A percentile compares a stretch with the other conserved stretches of the same genome.
Conservation (phyloP, 1,139 yeast species). For the Yamadazyma oceani region DNA sequence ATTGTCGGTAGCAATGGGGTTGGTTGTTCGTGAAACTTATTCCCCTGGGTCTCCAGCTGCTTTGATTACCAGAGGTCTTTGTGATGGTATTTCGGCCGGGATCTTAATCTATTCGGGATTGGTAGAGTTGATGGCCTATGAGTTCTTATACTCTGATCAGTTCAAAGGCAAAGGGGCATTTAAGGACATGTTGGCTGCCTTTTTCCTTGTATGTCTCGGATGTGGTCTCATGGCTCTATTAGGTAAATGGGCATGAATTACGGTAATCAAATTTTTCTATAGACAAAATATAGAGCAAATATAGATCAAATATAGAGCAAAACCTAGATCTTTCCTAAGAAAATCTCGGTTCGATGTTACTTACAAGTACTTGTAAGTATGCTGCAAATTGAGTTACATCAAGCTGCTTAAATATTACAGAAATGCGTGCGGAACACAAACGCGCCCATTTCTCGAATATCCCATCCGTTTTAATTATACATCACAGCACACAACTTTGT, state of each 20-base stretch:
- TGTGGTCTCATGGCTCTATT: slow-evolving; percentile 43
- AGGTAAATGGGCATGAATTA: slow-evolving; percentile 38
- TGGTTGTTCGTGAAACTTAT: slow-evolving; percentile 35
- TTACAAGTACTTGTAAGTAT: too few relatives aligned
- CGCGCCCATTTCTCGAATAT: too few relatives aligned
- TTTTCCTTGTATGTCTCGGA: slow-evolving; percentile 30
- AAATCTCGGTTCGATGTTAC: too few relatives aligned
- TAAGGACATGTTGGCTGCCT: slow-evolving; percentile 24
- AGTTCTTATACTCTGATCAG: slow-evolving; percentile 32
- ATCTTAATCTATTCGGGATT: slow-evolving; percentile 38
- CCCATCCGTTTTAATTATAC: too few relatives aligned
- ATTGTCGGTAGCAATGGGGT: slow-evolving; percentile 35
- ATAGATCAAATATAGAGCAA: too few relatives aligned
- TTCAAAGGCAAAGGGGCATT: slow-evolving; percentile 21
- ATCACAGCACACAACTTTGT: too few relatives aligned
- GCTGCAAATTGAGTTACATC: too few relatives aligned
- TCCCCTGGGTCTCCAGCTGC: slow-evolving; percentile 35
- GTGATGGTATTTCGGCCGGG: slow-evolving; percentile 41
- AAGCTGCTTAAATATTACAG: too few relatives aligned
- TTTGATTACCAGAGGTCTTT: slow-evolving; percentile 35
- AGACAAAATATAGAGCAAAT: too few relatives aligned
- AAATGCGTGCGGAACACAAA: too few relatives aligned
- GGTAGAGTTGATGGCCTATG: slow-evolving; percentile 44
- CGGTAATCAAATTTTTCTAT: too few relatives aligned
- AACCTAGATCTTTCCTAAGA: too few relatives aligned